Percentiles rank a stretch among this genome's conserved stretches.
Conservation (phyloP, 352 stramenopile species). For the Globisporangium heterothallicum region DNA sequence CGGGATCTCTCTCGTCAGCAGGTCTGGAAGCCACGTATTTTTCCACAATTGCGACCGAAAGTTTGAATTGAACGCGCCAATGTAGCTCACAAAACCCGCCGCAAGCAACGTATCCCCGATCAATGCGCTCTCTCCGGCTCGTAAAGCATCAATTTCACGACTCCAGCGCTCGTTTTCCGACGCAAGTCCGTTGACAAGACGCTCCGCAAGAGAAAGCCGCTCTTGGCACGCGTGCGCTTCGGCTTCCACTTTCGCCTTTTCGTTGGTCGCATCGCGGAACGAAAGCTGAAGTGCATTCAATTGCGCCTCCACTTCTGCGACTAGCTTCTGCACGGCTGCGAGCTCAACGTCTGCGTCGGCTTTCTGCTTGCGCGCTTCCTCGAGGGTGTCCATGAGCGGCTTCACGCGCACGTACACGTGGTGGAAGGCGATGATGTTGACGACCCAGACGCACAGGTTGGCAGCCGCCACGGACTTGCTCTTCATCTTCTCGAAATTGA, state of each 20-base stretch:
- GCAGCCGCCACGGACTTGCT: constrained; percentile 87
- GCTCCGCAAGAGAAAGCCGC: constrained; percentile 79
- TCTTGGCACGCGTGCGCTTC: constrained; percentile 85
- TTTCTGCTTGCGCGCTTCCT: constrained; percentile 74
- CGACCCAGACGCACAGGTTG: constrained; percentile 91
- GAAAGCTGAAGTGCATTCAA: constrained; percentile 71
- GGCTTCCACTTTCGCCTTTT: constrained; percentile 88
- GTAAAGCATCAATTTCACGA: constrained; percentile 81
- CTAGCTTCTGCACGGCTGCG: constrained; percentile 70
- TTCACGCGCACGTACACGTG: constrained; percentile 93
- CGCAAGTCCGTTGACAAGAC: constrained; percentile 83
- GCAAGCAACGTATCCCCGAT: constrained; percentile 87
- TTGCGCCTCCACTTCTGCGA: constrained; percentile 80
- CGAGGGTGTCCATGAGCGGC: constrained; percentile 90
- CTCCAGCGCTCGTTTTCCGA: constrained; percentile 89
- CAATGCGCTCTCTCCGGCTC: constrained; percentile 59
- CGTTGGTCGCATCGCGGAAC: constrained; percentile 84
- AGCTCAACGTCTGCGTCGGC: constrained; percentile 77
- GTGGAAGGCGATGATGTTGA: constrained; percentile 92
- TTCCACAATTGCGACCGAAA: constrained; percentile 84
- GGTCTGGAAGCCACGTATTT: constrained; percentile 82
- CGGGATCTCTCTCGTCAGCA: constrained; percentile 84
- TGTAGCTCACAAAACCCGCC: constrained; percentile 89
- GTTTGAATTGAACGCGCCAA: constrained; percentile 85
- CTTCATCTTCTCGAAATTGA: constrained; percentile 94